Percentiles rank a stretch among this genome's conserved stretches.
Evolutionary conservation across 371 early-diverging fungal species (phyloP).

Genomic region (Syncephalastrum monosporum): DNA sequence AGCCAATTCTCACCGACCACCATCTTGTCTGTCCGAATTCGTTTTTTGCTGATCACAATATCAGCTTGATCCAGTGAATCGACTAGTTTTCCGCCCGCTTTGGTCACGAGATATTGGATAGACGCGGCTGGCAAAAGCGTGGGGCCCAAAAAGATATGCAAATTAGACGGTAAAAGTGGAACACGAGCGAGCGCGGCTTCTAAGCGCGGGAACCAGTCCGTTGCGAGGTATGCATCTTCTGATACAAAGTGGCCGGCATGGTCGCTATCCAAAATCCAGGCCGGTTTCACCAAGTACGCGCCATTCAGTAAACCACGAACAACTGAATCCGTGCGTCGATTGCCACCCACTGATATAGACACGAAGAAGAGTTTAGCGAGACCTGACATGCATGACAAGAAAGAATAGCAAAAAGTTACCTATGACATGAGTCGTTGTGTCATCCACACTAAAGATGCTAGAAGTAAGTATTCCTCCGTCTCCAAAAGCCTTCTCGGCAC

Average conservation of each 20-base stretch:
- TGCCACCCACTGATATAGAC: conserved; percentile 12
- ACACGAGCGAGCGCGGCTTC: conserved; percentile 5
- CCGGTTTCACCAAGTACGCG: conserved; percentile 11
- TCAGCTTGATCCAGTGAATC: conserved; percentile 6
- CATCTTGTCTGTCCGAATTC: conserved; percentile 4
- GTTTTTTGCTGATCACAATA: conserved; percentile 13
- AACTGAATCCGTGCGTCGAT: conserved; percentile 13
- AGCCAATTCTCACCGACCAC: conserved; percentile 15
- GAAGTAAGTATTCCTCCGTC: not conserved
- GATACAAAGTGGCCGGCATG: conserved; percentile 8
- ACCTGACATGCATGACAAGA: not conserved
- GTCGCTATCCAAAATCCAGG: conserved; percentile 14
- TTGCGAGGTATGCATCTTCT: conserved; percentile 11
- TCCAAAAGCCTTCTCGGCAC: not conserved
- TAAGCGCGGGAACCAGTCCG: conserved; percentile 9
- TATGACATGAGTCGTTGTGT: conserved; percentile 17
- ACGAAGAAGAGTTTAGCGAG: not conserved
- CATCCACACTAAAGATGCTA: conserved; percentile 13
- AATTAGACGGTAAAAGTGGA: conserved; percentile 14
- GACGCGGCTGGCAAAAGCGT: not conserved
- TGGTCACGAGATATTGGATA: conserved; percentile 6
- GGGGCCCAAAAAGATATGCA: conserved; percentile 10
- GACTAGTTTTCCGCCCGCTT: conserved; percentile 11
- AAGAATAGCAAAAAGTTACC: conserved; percentile 7
- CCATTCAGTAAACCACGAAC: conserved; percentile 10